A percentile compares a stretch with the other conserved stretches of the same genome.
Conservation (phyloP, 768 basidiomycete species). For the Erythrobasidium yunnanense region DNA sequence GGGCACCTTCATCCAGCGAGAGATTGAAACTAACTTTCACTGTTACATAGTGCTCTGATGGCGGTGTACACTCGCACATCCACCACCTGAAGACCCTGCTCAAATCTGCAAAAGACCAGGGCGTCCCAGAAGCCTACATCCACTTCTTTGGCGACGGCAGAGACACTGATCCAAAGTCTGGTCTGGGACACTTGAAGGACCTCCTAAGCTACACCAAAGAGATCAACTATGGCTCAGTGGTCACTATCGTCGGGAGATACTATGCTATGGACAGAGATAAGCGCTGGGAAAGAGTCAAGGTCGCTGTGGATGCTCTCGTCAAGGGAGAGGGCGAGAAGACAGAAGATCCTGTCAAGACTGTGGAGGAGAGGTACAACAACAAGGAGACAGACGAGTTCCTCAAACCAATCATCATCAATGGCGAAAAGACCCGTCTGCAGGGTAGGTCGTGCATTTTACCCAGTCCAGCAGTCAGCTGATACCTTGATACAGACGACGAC, state of each 20-base stretch:
- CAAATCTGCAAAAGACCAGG: constrained; percentile 74
- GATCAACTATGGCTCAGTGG: constrained; percentile 59
- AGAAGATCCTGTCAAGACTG: constrained; percentile 48
- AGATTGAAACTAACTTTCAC: background rate
- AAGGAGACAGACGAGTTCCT: constrained; percentile 90
- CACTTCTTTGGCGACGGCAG: constrained; percentile 94
- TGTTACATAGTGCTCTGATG: constrained; percentile 53
- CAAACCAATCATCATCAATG: constrained; percentile 44
- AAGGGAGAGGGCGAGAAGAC: constrained; percentile 54
- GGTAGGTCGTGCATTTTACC: background rate
- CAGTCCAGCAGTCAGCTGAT: background rate
- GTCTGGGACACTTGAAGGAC: constrained; percentile 64
- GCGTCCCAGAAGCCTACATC: constrained; percentile 72
- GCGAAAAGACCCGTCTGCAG: constrained; percentile 12
- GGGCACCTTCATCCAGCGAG: background rate
- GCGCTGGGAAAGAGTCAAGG: constrained; percentile 86
- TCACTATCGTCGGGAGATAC: constrained; percentile 79
- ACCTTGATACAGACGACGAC: constrained; percentile 53
- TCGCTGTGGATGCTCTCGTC: constrained; percentile 75
- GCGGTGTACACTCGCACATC: constrained; percentile 95
- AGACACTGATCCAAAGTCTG: constrained; percentile 79
- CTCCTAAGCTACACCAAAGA: constrained; percentile 69
- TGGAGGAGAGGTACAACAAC: constrained; percentile 65
- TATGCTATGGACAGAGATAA: constrained; percentile 97
- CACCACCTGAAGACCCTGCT: constrained; percentile 78